Conservation (phyloP, 306 rosid genomes). For the Phaseolus lunatus region DNA sequence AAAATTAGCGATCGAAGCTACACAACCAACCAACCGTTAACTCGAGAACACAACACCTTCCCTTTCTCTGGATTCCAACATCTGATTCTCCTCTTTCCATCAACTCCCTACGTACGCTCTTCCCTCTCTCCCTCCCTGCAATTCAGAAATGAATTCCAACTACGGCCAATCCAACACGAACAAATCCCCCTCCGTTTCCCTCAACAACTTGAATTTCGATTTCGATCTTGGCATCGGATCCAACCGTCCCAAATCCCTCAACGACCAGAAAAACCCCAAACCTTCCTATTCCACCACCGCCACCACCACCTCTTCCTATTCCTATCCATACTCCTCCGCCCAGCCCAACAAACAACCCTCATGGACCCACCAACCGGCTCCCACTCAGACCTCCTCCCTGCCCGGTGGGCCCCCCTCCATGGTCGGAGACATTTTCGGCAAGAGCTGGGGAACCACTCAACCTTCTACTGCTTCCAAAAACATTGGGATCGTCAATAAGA, state of each 20-base stretch:
- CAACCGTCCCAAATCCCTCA: conserved; percentile 75
- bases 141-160: conserved; percentile 53
- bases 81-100: neutral
- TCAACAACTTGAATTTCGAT: conserved; percentile 77
- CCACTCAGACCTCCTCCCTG: conserved; percentile 52
- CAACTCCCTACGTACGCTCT: neutral
- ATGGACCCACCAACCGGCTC: conserved; percentile 88
- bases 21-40: neutral
- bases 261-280: conserved; percentile 76
- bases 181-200: conserved; percentile 58
- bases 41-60: too few species aligned
- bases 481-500: conserved; percentile 68
- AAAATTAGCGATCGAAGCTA: too few species aligned
- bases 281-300: conserved; percentile 52
- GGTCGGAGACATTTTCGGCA: conserved; percentile 95
- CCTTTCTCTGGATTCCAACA: neutral
- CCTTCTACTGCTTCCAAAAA: conserved; percentile 50
- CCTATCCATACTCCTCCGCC: conserved; percentile 41
- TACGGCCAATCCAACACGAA: conserved; percentile 5
- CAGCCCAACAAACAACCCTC: conserved; percentile 72
- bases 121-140: neutral
- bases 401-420: conserved; percentile 67
- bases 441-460: conserved; percentile 74
- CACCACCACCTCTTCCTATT: conserved; percentile 33
- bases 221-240: conserved; percentile 92